phyloP scores from a whole-genome alignment of 78 protist genomes.

The Mantamonas sphyraenae region DNA sequence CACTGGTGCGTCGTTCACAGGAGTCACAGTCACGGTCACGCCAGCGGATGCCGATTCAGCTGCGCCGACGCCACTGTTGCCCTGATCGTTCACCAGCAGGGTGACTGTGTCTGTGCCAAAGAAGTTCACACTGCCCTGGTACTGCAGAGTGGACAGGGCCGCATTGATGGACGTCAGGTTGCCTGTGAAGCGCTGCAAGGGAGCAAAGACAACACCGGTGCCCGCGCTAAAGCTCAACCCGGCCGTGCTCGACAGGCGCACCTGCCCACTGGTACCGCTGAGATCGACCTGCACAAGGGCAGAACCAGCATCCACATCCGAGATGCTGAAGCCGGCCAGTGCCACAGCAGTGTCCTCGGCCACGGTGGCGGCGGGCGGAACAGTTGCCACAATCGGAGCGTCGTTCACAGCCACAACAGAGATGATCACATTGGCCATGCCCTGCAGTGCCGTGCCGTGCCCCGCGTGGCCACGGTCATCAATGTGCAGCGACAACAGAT shows the following conservation, averaged over 20 bases:
- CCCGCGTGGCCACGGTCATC: no score
- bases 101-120: not conserved
- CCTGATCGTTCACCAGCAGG: not conserved
- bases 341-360: not conserved
- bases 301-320: not conserved
- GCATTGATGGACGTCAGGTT: not conserved
- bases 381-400: not conserved
- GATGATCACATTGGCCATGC: not conserved
- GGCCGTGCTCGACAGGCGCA: no score
- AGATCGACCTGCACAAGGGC: no score
- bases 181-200: no score
- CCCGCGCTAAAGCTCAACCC: no score
- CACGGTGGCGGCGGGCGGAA: not conserved
- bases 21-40: not conserved
- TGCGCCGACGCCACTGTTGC: not conserved
- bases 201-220: no score
- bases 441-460: no score
- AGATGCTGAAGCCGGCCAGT: not conserved
- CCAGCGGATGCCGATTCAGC: not conserved
- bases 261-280: no score
- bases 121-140: not conserved
- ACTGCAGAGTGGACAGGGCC: not conserved
- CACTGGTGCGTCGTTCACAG: conserved; percentile 5
- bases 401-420: not conserved
- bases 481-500: no score